Evolutionary conservation across 139 green algal genomes (phyloP).

Genomic region (Tetratostichococcus sp.): DNA sequence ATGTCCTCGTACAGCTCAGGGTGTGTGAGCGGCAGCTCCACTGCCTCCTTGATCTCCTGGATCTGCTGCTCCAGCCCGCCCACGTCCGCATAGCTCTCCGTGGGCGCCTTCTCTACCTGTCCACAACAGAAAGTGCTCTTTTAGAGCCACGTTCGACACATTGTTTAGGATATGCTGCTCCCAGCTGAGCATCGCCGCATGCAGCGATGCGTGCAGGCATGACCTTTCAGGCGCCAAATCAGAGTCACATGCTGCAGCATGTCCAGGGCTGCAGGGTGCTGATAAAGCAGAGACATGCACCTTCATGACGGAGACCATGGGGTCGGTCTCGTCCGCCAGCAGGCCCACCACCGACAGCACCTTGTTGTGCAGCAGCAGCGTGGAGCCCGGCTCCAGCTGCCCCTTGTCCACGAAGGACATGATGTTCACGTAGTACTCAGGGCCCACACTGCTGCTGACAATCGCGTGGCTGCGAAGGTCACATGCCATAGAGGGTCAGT

Average conservation of each 20-base stretch:
- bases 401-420: constrained; percentile 97
- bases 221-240: too few relatives aligned
- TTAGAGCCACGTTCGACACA: too few relatives aligned
- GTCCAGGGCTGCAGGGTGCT: too few relatives aligned
- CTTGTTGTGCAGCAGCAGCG: constrained; percentile 98
- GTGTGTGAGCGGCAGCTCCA: constrained; percentile 98
- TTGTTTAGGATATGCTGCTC: too few relatives aligned
- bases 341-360: constrained; percentile 94
- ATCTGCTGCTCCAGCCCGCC: constrained; percentile 93
- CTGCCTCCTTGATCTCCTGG: constrained; percentile 99
- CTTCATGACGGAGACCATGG: constrained; percentile 99
- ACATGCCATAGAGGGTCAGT: too few relatives aligned
- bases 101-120: constrained; percentile 93
- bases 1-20: constrained; percentile 99
- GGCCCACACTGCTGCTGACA: constrained; percentile 88
- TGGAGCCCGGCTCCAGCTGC: constrained; percentile 97
- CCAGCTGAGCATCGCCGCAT: too few relatives aligned
- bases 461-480: constrained; percentile 80
- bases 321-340: constrained; percentile 95
- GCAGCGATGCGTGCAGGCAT: too few relatives aligned
- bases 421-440: constrained; percentile 99
- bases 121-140: too few relatives aligned
- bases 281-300: too few relatives aligned
- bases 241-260: too few relatives aligned
- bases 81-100: constrained; percentile 96